Conservation (phyloP, 306 rosid species). For the Cicer yamashitae region DNA sequence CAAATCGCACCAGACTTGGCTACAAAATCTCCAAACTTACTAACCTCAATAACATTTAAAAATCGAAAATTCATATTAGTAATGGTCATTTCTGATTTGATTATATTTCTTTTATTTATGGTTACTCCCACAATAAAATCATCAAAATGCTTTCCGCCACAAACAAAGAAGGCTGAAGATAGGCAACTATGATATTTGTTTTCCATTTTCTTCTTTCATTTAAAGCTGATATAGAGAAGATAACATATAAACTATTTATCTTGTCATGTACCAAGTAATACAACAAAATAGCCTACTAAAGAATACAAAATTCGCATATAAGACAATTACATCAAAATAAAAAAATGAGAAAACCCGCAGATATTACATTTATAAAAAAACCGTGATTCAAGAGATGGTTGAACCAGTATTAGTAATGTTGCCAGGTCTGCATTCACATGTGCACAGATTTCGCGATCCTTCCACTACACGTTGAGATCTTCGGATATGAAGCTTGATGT, state of each 20-base stretch:
- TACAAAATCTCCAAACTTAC: not conserved
- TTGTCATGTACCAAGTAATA: slow-evolving; percentile 16
- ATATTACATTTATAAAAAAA: slow-evolving; percentile 35
- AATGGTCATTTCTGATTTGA: not conserved
- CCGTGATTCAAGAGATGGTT: slow-evolving; percentile 37
- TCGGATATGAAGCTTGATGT: slow-evolving; percentile 76
- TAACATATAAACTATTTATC: slow-evolving; percentile 9
- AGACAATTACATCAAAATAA: not conserved
- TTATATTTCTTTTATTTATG: not conserved
- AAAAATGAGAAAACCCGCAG: slow-evolving; percentile 10
- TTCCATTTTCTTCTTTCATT: not conserved
- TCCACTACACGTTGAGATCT: slow-evolving; percentile 91
- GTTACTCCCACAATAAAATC: not conserved
- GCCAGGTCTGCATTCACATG: slow-evolving; percentile 71
- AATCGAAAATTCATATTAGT: not conserved
- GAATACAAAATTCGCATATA: slow-evolving; percentile 29
- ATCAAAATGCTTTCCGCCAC: not conserved
- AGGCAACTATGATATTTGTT: slow-evolving; percentile 5
- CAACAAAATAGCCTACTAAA: slow-evolving; percentile 37
- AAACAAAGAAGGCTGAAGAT: not conserved
- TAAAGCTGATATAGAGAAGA: slow-evolving; percentile 19
- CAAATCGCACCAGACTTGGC: not conserved
- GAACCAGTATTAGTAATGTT: slow-evolving; percentile 55
- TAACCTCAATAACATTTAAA: not conserved
- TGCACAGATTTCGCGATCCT: slow-evolving; percentile 80